Evolutionary conservation across 495 filamentous ascomycete genomes (phyloP), one percentile per base, ranked within the genome.

Genomic region (Tricharina praecox): DNA sequence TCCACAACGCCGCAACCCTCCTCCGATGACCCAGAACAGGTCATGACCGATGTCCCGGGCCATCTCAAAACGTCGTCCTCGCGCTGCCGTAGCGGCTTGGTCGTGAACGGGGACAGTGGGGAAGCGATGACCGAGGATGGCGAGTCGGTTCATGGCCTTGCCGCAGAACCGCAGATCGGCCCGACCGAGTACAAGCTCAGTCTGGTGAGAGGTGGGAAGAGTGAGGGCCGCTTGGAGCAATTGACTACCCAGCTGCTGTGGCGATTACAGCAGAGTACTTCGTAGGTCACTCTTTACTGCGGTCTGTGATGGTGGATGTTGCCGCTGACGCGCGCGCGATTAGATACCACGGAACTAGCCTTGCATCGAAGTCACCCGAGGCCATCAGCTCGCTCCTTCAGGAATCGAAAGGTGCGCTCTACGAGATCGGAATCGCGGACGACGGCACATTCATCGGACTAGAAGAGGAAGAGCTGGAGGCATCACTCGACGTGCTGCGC

Each of bases 131-230:
- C 74, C 8, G 78, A 83, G 42, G 79, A 77, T 59, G 75, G 76
- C 2, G 72, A 90, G 20, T 78, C 77, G 24, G 83, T 80, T 54
- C 48, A 39, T 28, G 50, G 50, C 23, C 66, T 97, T 11, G 78
- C 85, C 49, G 76, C 90, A 15, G 90, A 97, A 61, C 90, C 90
- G 3, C 87, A 96, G 58, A 80, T 90, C 46, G 90, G 90, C 0
- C 83, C 90, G 24, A 90, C 79, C 4, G 90, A 96, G 65, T 97
- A 96, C 66, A 97, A 97, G 62, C 66, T 97, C 37, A 90, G 94
- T 68, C 69, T 96, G n/a, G 70, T 95, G 75, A 83, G 28, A 77
- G 82, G 25, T 71, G 90, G 49, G 71, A 86, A 60, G 75, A 70
- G 26, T 88, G 85, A 62, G 67, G 73, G 33, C 70, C 70, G 90